Percentiles rank a stretch among this genome's conserved stretches.
phyloP scores from a whole-genome alignment of 768 basidiomycete genomes.

The Boletus rubropictus region DNA sequence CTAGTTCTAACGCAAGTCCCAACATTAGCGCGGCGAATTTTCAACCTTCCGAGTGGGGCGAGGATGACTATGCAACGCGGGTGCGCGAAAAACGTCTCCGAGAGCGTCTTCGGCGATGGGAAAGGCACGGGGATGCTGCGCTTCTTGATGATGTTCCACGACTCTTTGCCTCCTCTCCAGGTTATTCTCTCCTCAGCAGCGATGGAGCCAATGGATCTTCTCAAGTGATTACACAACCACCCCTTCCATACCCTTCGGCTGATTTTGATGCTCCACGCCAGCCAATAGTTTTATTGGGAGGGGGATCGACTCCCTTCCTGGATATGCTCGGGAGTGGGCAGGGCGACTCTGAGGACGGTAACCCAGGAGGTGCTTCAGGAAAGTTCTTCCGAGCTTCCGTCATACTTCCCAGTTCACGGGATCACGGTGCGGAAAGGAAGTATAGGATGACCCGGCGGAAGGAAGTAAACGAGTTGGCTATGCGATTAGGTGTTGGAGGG shows the following conservation, averaged over 20 bases:
- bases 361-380: conserved; percentile 13
- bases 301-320: conserved; percentile 17
- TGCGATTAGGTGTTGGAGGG: conserved; percentile 77
- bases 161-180: conserved; percentile 34
- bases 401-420: conserved; percentile 59
- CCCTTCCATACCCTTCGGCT: conserved; percentile 22
- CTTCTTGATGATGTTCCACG: conserved; percentile 62
- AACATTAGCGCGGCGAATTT: neutral
- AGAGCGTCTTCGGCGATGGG: conserved; percentile 70
- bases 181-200: conserved; percentile 4
- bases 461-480: conserved; percentile 75
- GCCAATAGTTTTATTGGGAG: conserved; percentile 24
- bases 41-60: conserved; percentile 49
- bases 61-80: conserved; percentile 58
- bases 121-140: conserved; percentile 47
- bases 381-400: conserved; percentile 65
- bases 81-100: conserved; percentile 69
- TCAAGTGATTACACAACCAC: conserved; percentile 20
- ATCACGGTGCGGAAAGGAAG: conserved; percentile 46
- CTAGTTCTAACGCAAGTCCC: conserved; percentile 34
- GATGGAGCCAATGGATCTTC: conserved; percentile 1
- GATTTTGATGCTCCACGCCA: conserved; percentile 23
- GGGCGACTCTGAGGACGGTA: conserved; percentile 15
- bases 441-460: conserved; percentile 57
- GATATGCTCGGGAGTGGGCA: conserved; percentile 23